Evolutionary conservation across 306 rosid genomes (phyloP).

Genomic region (Mucuna pruriens): DNA sequence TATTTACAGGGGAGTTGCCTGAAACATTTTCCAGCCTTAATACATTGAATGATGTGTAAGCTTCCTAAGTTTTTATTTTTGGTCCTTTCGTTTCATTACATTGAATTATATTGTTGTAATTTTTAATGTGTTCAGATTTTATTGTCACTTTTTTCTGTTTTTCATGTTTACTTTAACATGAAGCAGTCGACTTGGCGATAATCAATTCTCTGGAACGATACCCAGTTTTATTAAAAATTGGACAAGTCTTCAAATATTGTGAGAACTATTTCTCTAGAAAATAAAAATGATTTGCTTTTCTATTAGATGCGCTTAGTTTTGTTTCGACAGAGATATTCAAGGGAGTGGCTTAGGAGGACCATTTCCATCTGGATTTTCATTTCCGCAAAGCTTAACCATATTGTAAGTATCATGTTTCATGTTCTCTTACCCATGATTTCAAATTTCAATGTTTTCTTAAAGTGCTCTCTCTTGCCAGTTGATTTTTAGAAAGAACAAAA

Average conservation of each 20-base stretch:
- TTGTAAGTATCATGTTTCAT: slow-evolving; percentile 52
- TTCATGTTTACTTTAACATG: not conserved
- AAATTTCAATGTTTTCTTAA: not conserved
- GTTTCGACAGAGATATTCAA: slow-evolving; percentile 55
- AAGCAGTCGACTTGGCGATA: not conserved
- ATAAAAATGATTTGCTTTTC: too few relatives aligned
- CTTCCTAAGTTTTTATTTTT: not conserved
- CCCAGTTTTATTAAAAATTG: slow-evolving; percentile 56
- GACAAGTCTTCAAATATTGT: slow-evolving; percentile 51
- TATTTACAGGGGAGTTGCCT: slow-evolving; percentile 29
- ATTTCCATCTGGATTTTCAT: slow-evolving; percentile 60
- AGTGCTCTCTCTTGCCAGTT: not conserved
- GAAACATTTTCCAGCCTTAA: not conserved
- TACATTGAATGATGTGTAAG: slow-evolving; percentile 44
- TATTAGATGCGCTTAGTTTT: too few relatives aligned
- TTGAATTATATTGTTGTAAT: too few relatives aligned
- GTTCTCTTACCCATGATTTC: not conserved
- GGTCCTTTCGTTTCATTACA: too few relatives aligned
- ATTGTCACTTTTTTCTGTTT: not conserved
- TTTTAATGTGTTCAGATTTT: not conserved
- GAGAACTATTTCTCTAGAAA: not conserved
- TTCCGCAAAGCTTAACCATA: slow-evolving; percentile 36
- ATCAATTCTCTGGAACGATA: slow-evolving; percentile 48
- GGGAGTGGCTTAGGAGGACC: slow-evolving; percentile 77
- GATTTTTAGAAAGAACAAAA: too few relatives aligned